Percentiles rank a stretch among this genome's conserved stretches.
Conservation (phyloP, 163 green algal genomes). For the Coccomyxa subellipsoidea region DNA sequence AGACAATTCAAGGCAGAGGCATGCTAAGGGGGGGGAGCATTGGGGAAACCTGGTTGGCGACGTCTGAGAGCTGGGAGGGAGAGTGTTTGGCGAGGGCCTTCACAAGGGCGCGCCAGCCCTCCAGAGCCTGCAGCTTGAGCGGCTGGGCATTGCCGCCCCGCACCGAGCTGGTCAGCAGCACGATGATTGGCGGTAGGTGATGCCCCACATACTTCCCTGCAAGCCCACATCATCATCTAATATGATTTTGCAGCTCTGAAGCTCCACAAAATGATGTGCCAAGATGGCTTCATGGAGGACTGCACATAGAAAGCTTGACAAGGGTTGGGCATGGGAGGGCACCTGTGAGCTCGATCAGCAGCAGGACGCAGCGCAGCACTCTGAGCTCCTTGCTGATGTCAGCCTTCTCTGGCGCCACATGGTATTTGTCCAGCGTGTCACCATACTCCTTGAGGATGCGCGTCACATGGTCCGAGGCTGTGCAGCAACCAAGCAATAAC, state of each 20-base stretch:
- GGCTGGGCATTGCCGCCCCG: conserved; percentile 16
- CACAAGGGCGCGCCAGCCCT: conserved; percentile 61
- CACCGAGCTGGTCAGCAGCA: conserved; percentile 35
- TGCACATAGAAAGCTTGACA: too few species aligned
- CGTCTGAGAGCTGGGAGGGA: conserved; percentile 51
- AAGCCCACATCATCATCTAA: neutral
- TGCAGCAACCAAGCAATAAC: neutral
- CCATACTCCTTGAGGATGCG: conserved; percentile 51
- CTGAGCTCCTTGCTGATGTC: neutral
- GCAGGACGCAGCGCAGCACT: conserved; percentile 20
- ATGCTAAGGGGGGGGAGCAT: neutral
- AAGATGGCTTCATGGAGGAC: neutral
- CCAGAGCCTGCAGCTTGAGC: conserved; percentile 56
- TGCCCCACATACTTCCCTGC: conserved; percentile 35
- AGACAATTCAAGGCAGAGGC: neutral
- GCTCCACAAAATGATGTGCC: neutral
- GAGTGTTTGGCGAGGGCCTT: conserved; percentile 46
- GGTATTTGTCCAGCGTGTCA: conserved; percentile 36
- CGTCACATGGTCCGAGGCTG: conserved; percentile 47
- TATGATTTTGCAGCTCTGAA: neutral
- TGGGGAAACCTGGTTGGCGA: conserved; percentile 52
- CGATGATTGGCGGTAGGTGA: conserved; percentile 55
- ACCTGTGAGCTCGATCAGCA: conserved; percentile 38
- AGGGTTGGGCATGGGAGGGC: too few species aligned
- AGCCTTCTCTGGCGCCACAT: neutral